Evolutionary conservation across 108 stramenopile species (phyloP).

Genomic region (Cyclostephanos tholiformis): DNA sequence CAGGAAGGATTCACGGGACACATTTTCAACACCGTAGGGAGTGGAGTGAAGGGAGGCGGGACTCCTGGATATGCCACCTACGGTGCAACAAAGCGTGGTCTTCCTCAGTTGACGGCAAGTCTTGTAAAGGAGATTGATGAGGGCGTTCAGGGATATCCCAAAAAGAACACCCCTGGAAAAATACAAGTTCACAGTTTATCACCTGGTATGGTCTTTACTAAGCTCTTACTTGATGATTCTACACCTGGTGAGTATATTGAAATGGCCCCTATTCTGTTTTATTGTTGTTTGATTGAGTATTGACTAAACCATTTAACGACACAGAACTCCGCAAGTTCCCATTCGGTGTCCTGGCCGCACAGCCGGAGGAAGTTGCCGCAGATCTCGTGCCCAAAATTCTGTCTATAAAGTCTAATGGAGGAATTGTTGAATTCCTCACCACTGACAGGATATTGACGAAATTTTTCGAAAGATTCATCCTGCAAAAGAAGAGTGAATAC

Average conservation of each 20-base stretch:
- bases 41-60: constrained; percentile 91
- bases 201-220: constrained; percentile 94
- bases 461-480: constrained; percentile 87
- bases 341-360: constrained; percentile 90
- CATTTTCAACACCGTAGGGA: constrained; percentile 92
- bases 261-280: constrained; percentile 6
- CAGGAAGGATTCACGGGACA: constrained; percentile 80
- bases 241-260: constrained; percentile 59
- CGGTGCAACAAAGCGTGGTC: constrained; percentile 90
- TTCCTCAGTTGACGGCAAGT: constrained; percentile 86
- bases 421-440: constrained; percentile 86
- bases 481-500: constrained; percentile 89
- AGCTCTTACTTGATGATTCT: constrained; percentile 87
- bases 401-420: constrained; percentile 66
- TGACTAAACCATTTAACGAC: constrained; percentile 7
- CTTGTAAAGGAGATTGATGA: constrained; percentile 86
- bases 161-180: constrained; percentile 70
- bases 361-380: constrained; percentile 89
- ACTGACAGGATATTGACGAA: constrained; percentile 86
- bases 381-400: constrained; percentile 92
- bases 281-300: neutral
- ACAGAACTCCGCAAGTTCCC: constrained; percentile 90
- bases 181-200: constrained; percentile 87
- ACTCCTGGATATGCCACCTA: constrained; percentile 93
- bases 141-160: constrained; percentile 88